Base-by-base conservation (phyloP, 768 basidiomycete species). In the Lactifluus hygrophoroides region DNA sequence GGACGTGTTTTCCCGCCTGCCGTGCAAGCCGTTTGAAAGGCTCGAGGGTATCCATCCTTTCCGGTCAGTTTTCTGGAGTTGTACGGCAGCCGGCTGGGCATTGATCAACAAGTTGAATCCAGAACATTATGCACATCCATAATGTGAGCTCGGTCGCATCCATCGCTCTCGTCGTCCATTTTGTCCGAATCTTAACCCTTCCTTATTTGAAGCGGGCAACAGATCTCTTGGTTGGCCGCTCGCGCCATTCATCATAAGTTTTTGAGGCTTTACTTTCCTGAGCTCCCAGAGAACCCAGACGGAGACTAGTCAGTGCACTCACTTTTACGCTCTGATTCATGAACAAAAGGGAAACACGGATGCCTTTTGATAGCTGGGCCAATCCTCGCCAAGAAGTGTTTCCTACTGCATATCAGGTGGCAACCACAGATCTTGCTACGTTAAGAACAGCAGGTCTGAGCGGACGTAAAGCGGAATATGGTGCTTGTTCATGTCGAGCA, bases 211-310 rank as follows among this genome's bases (percentile, higher is more conserved):
- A 87, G 86, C 38, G 84, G 80, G 5, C 87, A 88, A 69, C 88
- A 93, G 68, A 88, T 93, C 23, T 90, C 88, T 1, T 91, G 88
- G 88, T 70, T 85, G 44, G 94, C 92, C 11, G 94, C 93, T 0
- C 78, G 88, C 21, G 84, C 89, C 19, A 91, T 95, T 59, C 83
- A 76, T 37, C 87, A 91, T 71, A 82, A 77, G 57, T 95, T 95
- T 70, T 74, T 83, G 50, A 79, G 88, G 25, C 71, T 94, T 17
- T 94, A 82, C 69, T 82, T 91, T 64, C 81, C 82, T 17, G 75
- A 80, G 9, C 72, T 93, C 3, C 87, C 90, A 0, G 90, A 90
- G 69, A 83, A 82, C 57, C 73, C 75, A 38, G 71, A 74, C 0
- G 81, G 84, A 46, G 75, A 79, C 65, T 68, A 70, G 80, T 79